These are phyloP conservation scores for Fistulinella prunicolor DNA, from an alignment of 768 basidiomycete species.

Conservation along the genomic window DNA sequence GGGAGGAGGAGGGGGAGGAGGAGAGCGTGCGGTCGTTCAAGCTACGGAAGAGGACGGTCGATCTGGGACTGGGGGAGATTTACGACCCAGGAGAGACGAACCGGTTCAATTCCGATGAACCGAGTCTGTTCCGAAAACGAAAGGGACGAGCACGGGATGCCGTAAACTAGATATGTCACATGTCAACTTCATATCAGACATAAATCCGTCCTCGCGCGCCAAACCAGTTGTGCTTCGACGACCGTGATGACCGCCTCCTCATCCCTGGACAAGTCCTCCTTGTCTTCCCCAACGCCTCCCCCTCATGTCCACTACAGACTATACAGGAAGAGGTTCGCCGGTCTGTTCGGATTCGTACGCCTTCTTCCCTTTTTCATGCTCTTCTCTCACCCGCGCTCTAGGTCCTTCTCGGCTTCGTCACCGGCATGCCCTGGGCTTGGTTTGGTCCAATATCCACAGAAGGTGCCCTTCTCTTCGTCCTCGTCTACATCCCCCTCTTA, in stretches of 20 bases:
- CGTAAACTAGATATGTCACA: neutral
- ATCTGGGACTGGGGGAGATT: slow-evolving; percentile 66
- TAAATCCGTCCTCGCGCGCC: too few relatives aligned
- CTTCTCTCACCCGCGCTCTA: slow-evolving; percentile 20
- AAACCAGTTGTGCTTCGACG: too few relatives aligned
- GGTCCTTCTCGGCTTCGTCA: slow-evolving; percentile 60
- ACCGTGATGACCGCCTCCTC: neutral
- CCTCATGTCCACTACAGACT: slow-evolving; percentile 45
- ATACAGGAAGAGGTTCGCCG: slow-evolving; percentile 68
- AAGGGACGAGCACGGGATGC: neutral
- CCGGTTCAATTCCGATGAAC: slow-evolving; percentile 9
- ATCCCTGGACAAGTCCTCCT: neutral
- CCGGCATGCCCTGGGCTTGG: slow-evolving; percentile 74
- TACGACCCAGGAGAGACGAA: slow-evolving; percentile 58
- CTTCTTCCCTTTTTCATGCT: neutral
- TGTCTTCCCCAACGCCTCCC: neutral
- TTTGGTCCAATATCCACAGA: slow-evolving; percentile 79
- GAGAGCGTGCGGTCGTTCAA: slow-evolving; percentile 58
- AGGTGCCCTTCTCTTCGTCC: slow-evolving; percentile 37
- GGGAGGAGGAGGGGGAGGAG: slow-evolving; percentile 45
- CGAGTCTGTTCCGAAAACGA: slow-evolving; percentile 22
- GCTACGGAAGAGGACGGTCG: slow-evolving; percentile 59
- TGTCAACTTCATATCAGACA: too few relatives aligned
- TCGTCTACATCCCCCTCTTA: neutral
- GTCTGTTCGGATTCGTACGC: slow-evolving; percentile 57